Base-by-base conservation (phyloP, 805 yeast species). In the Ogataea ganodermae region DNA sequence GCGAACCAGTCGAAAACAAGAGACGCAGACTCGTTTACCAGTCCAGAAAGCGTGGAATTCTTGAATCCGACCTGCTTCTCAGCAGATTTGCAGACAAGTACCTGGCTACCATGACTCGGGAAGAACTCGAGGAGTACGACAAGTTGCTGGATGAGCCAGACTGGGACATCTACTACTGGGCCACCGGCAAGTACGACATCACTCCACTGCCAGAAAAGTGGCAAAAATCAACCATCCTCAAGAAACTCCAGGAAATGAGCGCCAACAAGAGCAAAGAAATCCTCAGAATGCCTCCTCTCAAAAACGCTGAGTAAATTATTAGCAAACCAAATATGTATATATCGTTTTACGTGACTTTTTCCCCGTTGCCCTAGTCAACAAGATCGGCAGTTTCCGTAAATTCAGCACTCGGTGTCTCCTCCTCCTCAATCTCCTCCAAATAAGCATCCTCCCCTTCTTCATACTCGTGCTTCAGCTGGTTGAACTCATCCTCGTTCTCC, bases 101-200 rank as follows among this genome's bases (percentile, higher is more conserved):
- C 61, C 71, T 94, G 53, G 67, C 75, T 31, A 61, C 63, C 0
- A 77, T 94, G 73, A 72, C 76, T 10, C 67, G 71, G 50, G 84
- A 75, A 45, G 86, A 89, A 68, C 72, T 94, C 45, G 85, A 81
- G 39, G 98, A 94, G 66, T 94, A 89, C 66, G 97, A 92, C 62
- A 64, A 75, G 48, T 69, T 94, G 48, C 75, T 94, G 62, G 96
- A 94, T 66, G 96, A 92, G 68, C 80, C 92, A n/a, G 99, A 94
- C 68, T 94, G 99, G 99, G 99, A 94, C 67, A 91, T 94, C 51
- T 94, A 89, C 68, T 94, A 94, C 71, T 92, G 99, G 99, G 96
- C 96, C 21, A 89, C 97, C 2, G 80, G 79, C 55, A 89, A 91
- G 65, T 87, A 71, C 59, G 82, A 80, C 28, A 81, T 87, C 16